Evolutionary conservation across 768 basidiomycete genomes (phyloP), one percentile per base, ranked within the genome.

Genomic region (Chalciporus pseudorubinellus): DNA sequence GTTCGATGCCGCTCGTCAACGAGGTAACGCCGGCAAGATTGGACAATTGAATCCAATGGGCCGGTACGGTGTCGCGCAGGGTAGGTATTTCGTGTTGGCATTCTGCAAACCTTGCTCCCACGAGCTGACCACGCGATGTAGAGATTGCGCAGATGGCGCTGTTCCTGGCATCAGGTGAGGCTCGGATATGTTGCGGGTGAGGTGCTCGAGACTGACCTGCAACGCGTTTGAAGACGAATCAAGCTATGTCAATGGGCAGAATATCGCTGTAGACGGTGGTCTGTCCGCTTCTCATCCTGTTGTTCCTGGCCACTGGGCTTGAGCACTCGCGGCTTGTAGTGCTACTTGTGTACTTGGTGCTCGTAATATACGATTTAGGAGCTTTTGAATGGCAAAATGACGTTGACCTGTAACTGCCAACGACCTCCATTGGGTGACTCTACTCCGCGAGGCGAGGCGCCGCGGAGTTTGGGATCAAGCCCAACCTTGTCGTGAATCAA

Each of bases 161-260:
- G 19, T 97, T 94, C 74, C 74, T 97, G 34, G 93, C 92, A 12
- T 92, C 89, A 39, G 92, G 92, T 91, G 60, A 65, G 77, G 60
- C 29, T 34, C 19, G 24, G 48, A 39, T 33, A 26, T 5, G 33
- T 51, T 42, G 46, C 21, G 33, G 18, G 28, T 50, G 29, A 19
- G 19, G 6, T 26, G 12, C 51, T 55, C 44, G 51, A 50, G 26
- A 41, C 54, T 50, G 39, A 59, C 36, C 44, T 47, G 6, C 43
- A 13, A 33, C 52, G 39, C 34, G 34, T 33, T 28, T 44, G 10
- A 63, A 92, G 92, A 93, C 59, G 89, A 92, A 56, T 85, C 91
- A 1, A 93, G 91, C 69, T 95, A 93, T 68, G 83, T 98, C 50
- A 97, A 95, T 63, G 95, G 91, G 14, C 89, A 94, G 62, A 87